These are phyloP conservation scores for Cymbomonas tetramitiformis DNA, from an alignment of 139 green algal genomes.

Conservation along the genomic window DNA sequence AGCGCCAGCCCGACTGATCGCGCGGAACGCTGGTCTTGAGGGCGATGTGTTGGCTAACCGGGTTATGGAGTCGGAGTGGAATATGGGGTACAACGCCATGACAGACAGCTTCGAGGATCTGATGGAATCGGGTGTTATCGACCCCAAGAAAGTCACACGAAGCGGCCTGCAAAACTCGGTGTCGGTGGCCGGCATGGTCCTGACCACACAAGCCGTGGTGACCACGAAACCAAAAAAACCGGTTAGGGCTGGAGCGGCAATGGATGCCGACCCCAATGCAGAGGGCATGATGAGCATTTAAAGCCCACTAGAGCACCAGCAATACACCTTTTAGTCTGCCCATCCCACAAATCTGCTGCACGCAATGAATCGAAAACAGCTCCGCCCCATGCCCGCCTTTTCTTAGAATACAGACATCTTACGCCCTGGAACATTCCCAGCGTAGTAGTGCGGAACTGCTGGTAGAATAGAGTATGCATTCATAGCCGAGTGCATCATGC, in stretches of 20 bases:
- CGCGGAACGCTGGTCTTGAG: constrained; percentile 76
- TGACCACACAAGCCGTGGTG: constrained; percentile 94
- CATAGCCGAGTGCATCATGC: no score
- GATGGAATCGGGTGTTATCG: constrained; percentile 70
- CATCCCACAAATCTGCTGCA: no score
- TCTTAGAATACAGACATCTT: no score
- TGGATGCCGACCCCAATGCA: background rate
- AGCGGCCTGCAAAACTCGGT: constrained; percentile 73
- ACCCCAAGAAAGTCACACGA: constrained; percentile 89
- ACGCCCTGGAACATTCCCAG: no score
- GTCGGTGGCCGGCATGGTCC: constrained; percentile 93
- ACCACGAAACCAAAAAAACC: constrained; percentile 45
- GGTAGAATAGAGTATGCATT: no score
- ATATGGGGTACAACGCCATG: constrained; percentile 88
- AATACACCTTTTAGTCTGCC: no score
- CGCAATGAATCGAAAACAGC: no score
- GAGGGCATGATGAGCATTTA: background rate
- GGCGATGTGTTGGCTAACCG: constrained; percentile 79
- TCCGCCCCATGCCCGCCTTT: no score
- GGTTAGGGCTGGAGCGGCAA: background rate
- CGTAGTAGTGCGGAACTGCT: no score
- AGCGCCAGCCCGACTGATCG: constrained; percentile 50
- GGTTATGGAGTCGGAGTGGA: constrained; percentile 64
- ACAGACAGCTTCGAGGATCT: constrained; percentile 29
- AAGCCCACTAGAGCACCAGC: no score